These are phyloP conservation scores for Kalanchoe fedtschenkoi DNA, from an alignment of 164 flowering plant genomes.

Conservation along the genomic window DNA sequence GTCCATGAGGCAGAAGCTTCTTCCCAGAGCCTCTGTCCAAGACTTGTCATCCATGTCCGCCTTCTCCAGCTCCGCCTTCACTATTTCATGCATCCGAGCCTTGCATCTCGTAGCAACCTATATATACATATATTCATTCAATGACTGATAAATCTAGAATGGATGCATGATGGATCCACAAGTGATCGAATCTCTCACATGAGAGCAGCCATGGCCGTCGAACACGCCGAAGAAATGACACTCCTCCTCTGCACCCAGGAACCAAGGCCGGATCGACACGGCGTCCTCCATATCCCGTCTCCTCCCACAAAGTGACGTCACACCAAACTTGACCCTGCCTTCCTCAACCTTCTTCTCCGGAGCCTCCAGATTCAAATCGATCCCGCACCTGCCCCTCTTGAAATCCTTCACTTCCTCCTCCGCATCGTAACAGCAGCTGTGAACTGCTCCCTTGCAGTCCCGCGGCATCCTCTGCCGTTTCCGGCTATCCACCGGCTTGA, in stretches of 20 bases:
- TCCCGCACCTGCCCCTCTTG: background rate
- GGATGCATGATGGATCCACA: too few relatives aligned
- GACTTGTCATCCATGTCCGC: background rate
- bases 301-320: constrained; percentile 41
- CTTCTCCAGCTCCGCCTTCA: constrained; percentile 45
- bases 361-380: background rate
- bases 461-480: constrained; percentile 18
- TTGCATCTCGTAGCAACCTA: constrained; percentile 75
- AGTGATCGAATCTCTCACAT: too few relatives aligned
- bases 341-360: background rate
- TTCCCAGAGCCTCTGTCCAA: constrained; percentile 31
- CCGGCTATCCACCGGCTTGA: constrained; percentile 19
- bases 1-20: constrained; percentile 39
- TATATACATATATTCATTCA: too few relatives aligned
- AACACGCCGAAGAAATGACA: constrained; percentile 41
- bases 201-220: constrained; percentile 75
- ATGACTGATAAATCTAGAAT: too few relatives aligned
- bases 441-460: constrained; percentile 14
- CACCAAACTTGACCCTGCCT: constrained; percentile 36
- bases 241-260: constrained; percentile 12
- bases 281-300: constrained; percentile 56
- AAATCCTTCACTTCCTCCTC: background rate
- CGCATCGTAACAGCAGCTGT: background rate
- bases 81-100: constrained; percentile 55
- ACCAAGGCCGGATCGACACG: constrained; percentile 33